A percentile compares a stretch with the other conserved stretches of the same genome.
Evolutionary conservation across 1,284 basidiomycete species (phyloP).

Genomic region (Trametes pubescens): DNA sequence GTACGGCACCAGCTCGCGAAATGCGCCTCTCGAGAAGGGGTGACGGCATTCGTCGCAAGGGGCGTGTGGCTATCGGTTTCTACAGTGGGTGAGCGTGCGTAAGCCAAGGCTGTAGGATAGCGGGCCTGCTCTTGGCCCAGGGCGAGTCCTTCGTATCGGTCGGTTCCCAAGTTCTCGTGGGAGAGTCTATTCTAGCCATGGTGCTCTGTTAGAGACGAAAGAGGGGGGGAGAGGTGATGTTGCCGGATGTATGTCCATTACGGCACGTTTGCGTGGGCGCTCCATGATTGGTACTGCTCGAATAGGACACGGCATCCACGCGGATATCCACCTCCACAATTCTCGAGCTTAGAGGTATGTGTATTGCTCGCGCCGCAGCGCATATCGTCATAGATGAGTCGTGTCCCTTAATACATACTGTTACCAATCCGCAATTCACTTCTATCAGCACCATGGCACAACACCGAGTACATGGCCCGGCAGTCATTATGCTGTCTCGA

Average conservation of each 20-base stretch:
- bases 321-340: neutral
- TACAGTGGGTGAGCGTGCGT: no score
- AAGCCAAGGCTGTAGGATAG: no score
- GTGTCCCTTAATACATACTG: no score
- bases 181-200: no score
- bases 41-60: no score
- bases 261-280: neutral
- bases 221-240: no score
- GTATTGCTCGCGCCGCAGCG: neutral
- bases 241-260: neutral
- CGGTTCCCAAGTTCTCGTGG: no score
- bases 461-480: neutral
- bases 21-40: neutral
- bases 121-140: no score
- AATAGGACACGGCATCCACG: neutral
- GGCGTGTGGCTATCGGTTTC: no score
- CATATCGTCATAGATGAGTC: neutral
- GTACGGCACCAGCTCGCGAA: neutral
- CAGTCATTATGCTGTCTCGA: neutral
- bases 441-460: neutral
- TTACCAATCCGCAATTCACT: neutral
- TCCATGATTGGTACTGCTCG: slow-evolving; percentile 10
- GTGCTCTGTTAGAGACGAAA: no score
- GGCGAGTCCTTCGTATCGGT: no score
- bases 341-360: no score